These are phyloP conservation scores for Meyerozyma sp. DNA, from an alignment of 1,139 yeast genomes.

Conservation along the genomic window DNA sequence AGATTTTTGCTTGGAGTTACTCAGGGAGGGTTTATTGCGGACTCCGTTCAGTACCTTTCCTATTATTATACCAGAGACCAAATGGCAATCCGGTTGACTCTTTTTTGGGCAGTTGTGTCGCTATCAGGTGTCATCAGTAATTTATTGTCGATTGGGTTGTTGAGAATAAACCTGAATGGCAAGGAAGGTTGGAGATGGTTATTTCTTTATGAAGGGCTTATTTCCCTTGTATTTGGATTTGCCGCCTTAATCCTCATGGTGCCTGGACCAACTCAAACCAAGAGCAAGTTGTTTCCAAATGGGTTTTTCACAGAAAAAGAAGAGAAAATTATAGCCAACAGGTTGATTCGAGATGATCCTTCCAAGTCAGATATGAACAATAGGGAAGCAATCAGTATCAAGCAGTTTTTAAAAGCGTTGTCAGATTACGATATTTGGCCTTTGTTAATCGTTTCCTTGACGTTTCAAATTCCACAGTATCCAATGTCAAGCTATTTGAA, in stretches of 20 bases:
- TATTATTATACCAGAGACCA: constrained; percentile 53
- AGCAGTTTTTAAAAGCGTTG: constrained; percentile 8
- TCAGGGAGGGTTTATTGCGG: constrained; percentile 58
- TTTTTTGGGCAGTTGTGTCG: constrained; percentile 45
- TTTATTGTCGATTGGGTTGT: constrained; percentile 40
- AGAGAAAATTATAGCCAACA: constrained; percentile 11
- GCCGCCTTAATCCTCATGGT: constrained; percentile 9
- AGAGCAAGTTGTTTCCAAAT: constrained; percentile 7
- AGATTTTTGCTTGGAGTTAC: constrained; percentile 44
- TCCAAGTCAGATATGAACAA: constrained; percentile 13
- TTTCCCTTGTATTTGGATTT: constrained; percentile 10
- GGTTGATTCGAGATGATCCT: constrained; percentile 13
- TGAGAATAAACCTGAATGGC: constrained; percentile 33
- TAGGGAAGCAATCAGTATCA: constrained; percentile 8
- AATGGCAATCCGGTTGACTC: constrained; percentile 42
- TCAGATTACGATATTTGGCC: constrained; percentile 13
- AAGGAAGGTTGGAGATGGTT: constrained; percentile 15
- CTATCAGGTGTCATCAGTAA: constrained; percentile 34
- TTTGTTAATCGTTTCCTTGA: constrained; percentile 6
- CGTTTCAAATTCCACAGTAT: neutral
- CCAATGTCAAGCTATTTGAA: constrained; percentile 40
- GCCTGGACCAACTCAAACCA: constrained; percentile 9
- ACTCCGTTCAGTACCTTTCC: constrained; percentile 48
- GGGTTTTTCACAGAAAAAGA: constrained; percentile 13
- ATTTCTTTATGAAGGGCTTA: constrained; percentile 9